Conservation (phyloP, 768 basidiomycete species). For the Glaciozyma martinii region DNA sequence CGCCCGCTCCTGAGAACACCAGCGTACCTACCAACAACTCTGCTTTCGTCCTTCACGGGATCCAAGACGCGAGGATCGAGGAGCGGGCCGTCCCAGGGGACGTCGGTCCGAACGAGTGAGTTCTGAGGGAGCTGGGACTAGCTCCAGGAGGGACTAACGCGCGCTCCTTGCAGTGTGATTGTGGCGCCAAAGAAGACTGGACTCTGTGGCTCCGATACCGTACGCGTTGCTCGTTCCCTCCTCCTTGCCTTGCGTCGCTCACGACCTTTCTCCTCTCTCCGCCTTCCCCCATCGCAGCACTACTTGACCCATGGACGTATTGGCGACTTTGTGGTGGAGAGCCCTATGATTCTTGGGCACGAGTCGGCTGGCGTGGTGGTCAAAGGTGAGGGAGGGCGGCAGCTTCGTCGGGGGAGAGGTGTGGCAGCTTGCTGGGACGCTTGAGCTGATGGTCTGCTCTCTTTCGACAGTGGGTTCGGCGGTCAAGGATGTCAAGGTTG, state of each 20-base stretch:
- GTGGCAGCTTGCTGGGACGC: too few species aligned
- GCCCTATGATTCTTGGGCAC: constrained; percentile 83
- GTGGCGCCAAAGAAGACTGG: constrained; percentile 89
- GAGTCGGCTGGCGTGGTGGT: constrained; percentile 49
- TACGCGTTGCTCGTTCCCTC: background rate
- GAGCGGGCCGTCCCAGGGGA: constrained; percentile 61
- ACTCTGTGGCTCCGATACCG: constrained; percentile 33
- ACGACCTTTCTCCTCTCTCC: background rate
- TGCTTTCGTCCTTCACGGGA: constrained; percentile 62
- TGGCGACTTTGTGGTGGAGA: constrained; percentile 61
- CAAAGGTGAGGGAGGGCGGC: constrained; percentile 47
- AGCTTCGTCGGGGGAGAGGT: too few species aligned
- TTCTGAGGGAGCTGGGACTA: background rate
- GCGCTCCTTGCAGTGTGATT: constrained; percentile 54
- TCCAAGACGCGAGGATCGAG: constrained; percentile 63
- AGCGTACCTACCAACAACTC: background rate
- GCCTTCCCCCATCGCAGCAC: constrained; percentile 41
- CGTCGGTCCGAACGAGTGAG: constrained; percentile 43
- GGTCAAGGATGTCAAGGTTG: constrained; percentile 66
- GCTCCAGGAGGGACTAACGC: background rate
- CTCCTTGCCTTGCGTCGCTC: background rate
- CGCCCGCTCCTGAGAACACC: background rate
- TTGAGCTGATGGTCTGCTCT: background rate
- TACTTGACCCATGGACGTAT: constrained; percentile 70
- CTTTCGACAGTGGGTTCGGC: constrained; percentile 55